These are phyloP conservation scores for Ophiostoma tasmaniense DNA, from an alignment of 2,329 filamentous ascomycete species.

Conservation along the genomic window DNA sequence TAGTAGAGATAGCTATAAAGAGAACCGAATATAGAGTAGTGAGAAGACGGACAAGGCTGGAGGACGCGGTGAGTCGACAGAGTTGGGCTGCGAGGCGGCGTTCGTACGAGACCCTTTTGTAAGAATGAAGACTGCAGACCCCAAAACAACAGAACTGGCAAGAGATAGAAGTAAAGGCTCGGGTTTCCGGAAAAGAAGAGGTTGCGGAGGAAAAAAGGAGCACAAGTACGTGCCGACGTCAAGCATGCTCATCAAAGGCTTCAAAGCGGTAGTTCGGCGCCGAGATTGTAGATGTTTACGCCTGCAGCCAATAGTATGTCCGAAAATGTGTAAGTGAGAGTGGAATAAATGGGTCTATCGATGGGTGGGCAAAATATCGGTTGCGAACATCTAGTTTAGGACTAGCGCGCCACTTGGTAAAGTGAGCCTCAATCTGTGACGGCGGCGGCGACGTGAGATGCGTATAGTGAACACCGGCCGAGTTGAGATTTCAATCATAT, in stretches of 20 bases:
- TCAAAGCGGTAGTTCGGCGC: not conserved
- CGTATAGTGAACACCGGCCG: not conserved
- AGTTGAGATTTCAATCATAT: not conserved
- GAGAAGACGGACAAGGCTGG: not conserved
- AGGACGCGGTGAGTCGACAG: not conserved
- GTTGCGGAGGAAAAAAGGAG: not conserved
- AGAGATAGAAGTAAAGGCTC: not conserved
- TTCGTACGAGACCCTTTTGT: constrained; percentile 3
- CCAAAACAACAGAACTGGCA: not conserved
- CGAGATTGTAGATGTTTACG: too few species aligned
- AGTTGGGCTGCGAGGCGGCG: not conserved
- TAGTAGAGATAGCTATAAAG: not conserved
- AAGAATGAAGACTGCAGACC: not conserved
- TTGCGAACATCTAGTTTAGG: not conserved
- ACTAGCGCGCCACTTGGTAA: not conserved
- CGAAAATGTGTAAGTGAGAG: not conserved
- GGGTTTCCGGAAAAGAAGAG: not conserved
- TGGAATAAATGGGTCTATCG: not conserved
- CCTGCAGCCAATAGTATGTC: not conserved
- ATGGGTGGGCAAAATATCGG: not conserved
- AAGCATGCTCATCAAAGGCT: not conserved
- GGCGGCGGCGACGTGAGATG: not conserved
- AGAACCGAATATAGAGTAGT: not conserved
- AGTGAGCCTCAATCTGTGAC: not conserved
- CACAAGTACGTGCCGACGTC: not conserved